Percentiles rank a stretch among this genome's conserved stretches.
Evolutionary conservation across 78 protist genomes (phyloP).

Genomic region (Dictyostelium purpureum): DNA sequence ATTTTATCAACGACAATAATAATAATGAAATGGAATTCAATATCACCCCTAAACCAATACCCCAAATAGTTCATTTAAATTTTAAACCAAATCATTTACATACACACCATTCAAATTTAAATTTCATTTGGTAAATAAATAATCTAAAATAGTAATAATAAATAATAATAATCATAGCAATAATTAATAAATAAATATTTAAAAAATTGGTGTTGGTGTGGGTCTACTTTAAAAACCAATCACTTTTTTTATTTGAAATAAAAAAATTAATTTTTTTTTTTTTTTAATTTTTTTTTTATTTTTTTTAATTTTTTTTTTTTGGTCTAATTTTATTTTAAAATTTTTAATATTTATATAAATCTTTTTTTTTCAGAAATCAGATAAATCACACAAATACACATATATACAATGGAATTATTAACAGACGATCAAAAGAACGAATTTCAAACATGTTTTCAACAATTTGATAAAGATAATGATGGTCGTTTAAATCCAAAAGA

Average conservation of each 20-base stretch:
- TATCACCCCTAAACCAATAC: background rate
- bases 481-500: conserved; percentile 66
- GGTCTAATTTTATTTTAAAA: background rate
- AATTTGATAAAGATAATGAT: conserved; percentile 67
- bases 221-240: too few species aligned
- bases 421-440: conserved; percentile 61
- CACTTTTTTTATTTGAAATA: too few species aligned
- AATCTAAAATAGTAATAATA: too few species aligned
- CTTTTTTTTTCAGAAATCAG: background rate
- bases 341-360: too few species aligned
- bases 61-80: background rate
- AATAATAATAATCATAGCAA: too few species aligned
- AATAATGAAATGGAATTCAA: background rate
- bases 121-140: background rate
- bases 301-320: background rate
- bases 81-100: background rate
- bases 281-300: background rate
- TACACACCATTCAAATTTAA: background rate
- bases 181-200: too few species aligned
- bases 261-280: background rate
- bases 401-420: conserved; percentile 16
- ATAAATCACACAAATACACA: too few species aligned
- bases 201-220: too few species aligned
- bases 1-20: background rate
- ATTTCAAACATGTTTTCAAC: conserved; percentile 66